Percentiles rank a stretch among this genome's conserved stretches.
These are phyloP conservation scores for Afroboletus lepidellus DNA, from an alignment of 1,284 basidiomycete species.

Conservation along the genomic window DNA sequence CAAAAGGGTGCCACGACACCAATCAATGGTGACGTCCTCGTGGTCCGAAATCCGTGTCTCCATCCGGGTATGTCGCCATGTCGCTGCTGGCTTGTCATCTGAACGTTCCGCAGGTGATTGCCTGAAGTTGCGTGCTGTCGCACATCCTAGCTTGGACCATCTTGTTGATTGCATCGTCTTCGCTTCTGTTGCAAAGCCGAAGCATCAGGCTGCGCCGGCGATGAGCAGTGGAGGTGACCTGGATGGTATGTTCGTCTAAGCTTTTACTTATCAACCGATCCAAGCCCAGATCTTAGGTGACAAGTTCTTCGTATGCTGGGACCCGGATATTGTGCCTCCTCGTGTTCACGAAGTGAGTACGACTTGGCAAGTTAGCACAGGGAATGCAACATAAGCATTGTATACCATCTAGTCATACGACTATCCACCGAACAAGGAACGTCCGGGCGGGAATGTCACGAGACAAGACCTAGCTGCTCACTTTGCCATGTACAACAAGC, in stretches of 20 bases:
- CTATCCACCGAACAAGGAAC: conserved; percentile 60
- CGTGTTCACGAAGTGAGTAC: conserved; percentile 48
- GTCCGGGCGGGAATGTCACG: conserved; percentile 44
- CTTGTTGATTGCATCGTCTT: conserved; percentile 67
- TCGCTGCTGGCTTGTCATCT: neutral
- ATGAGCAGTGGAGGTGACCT: conserved; percentile 69
- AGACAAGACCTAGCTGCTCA: conserved; percentile 57
- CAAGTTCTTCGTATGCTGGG: conserved; percentile 67
- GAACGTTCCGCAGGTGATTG: conserved; percentile 47
- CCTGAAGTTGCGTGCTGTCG: conserved; percentile 58
- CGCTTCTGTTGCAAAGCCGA: conserved; percentile 52
- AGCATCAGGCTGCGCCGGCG: conserved; percentile 58
- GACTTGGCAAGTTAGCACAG: neutral
- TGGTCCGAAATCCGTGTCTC: conserved; percentile 65
- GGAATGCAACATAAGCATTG: neutral
- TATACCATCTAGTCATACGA: conserved; percentile 50
- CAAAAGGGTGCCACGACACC: conserved; percentile 52
- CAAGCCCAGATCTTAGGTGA: conserved; percentile 43
- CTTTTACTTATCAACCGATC: too few species aligned
- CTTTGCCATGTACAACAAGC: conserved; percentile 65
- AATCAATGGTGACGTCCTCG: conserved; percentile 57
- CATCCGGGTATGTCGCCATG: conserved; percentile 49
- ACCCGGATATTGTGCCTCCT: conserved; percentile 57
- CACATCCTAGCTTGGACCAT: conserved; percentile 48
- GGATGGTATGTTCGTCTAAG: conserved; percentile 39